Base-by-base conservation (phyloP, 164 flowering plant genomes). In the Umbilicus rupestris region DNA sequence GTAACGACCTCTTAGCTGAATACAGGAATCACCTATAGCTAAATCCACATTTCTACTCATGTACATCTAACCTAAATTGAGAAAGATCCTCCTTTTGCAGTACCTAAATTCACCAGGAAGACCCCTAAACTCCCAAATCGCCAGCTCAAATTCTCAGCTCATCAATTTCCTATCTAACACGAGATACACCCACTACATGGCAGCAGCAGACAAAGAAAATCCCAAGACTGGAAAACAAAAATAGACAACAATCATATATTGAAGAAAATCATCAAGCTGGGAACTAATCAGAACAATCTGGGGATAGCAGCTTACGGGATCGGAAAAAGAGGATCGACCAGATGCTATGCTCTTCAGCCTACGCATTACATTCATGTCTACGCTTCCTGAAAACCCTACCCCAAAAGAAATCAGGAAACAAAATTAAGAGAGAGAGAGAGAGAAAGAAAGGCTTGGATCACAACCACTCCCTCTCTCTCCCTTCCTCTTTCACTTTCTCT, bases 281-380 rank as follows among this genome's bases (percentile, higher is more conserved):
- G 22, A 74, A 16, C 42, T 50, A 70, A 66, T 29, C 68, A 47
- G 64, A 19, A 1, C 46, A 6, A 63, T 12, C 44, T 24, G 44
- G 10, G 66, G 37, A 47, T 9, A 26, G 59, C 37, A 42, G 47
- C 81, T 77, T 75, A 92, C 96, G 7, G 90, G 88, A 82, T 90
- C 96, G 55, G 96, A 92, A 71, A 90, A 70, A 22, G 96, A 92
- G 35, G 95, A 77, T 30, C 98, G 87, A 41, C 96, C 98, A 57
- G 98, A 92, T 52, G 96, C 93, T 76, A 87, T 80, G 84, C 93
- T 92, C 78, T 88, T 92, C 52, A 92, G 75, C 11, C 98, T 82
- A 24, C 95, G 89, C 95, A 92, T 84, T 70, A 88, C 83, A 80
- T 90, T 87, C 98, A 92, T 86, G 58, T 59, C 70, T 45, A 15